phyloP scores from a whole-genome alignment of 352 stramenopile genomes.

The Phytophthora hybrid region DNA sequence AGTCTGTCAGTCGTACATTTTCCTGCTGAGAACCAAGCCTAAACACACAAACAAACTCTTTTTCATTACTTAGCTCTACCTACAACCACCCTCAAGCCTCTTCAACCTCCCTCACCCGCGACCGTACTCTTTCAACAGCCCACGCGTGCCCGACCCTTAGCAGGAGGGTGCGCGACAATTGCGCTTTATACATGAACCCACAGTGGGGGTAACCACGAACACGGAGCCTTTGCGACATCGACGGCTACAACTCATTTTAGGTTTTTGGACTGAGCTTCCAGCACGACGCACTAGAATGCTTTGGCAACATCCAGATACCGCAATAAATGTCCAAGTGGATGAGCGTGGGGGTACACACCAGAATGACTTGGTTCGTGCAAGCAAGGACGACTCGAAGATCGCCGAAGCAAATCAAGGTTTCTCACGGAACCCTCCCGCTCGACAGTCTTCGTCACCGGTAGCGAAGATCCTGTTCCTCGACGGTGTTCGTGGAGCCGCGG shows the following conservation, averaged over 20 bases:
- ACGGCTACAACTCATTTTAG: background rate
- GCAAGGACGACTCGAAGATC: background rate
- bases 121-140: too few species aligned
- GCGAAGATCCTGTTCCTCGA: conserved; percentile 20
- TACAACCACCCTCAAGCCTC: too few species aligned
- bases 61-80: too few species aligned
- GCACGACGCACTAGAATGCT: background rate
- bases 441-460: background rate
- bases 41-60: too few species aligned
- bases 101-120: too few species aligned
- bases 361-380: background rate
- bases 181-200: too few species aligned
- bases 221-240: background rate
- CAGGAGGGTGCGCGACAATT: too few species aligned
- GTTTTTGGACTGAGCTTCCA: background rate
- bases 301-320: background rate
- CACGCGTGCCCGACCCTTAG: too few species aligned
- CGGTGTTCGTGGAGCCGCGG: conserved; percentile 6
- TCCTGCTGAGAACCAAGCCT: too few species aligned
- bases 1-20: too few species aligned
- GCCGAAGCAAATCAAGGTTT: background rate
- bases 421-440: background rate
- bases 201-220: too few species aligned
- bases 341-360: background rate
- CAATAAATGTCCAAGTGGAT: background rate